Evolutionary conservation across 805 yeast genomes (phyloP), one percentile per base, ranked within the genome.

Genomic region (Candida multigemmis): DNA sequence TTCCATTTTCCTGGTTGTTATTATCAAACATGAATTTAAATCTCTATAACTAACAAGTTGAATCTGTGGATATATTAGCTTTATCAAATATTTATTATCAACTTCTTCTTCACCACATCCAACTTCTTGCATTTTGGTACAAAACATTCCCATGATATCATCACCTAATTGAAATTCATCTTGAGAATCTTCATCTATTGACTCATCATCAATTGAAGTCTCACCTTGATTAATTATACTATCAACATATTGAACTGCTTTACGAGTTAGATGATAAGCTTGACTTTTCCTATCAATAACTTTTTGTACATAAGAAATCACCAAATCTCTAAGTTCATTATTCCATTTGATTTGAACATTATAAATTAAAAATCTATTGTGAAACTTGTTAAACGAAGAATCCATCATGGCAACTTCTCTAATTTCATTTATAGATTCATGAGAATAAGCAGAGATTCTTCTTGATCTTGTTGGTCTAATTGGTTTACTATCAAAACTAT

Each of bases 341-440:
- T 81, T 78, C 95, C 96, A 86, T 38, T 75, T 80, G 38, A 86
- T 46, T 40, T 77, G 71, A 48, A 84, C 64, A 30, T 78, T 73
- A 38, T 85, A 86, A 13, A 84, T 55, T 33, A 77, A 70, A 48
- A 79, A 84, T 25, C 85, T 58, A 46, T 87, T 86, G 33, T 67
- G 68, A 50, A 72, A 80, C 28, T 35, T 60, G 21, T 47, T 43
- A 3, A 47, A 51, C 5, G 46, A 36, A 5, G 49, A 29, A 14
- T 43, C 40, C 20, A 44, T 29, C 9, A 38, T 37, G 3, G 42
- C 31, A 3, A 44, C 50, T 25, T 43, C 44, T 15, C 41, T 33
- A 10, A 51, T 37, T 11, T 53, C 56, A 14, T 40, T 47, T 9
- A 33, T 25, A 1, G 56, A 46, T 18, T 28, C 36, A 24, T 50